phyloP scores from a whole-genome alignment of 352 stramenopile species.

The Paralagenidium karlingii region DNA sequence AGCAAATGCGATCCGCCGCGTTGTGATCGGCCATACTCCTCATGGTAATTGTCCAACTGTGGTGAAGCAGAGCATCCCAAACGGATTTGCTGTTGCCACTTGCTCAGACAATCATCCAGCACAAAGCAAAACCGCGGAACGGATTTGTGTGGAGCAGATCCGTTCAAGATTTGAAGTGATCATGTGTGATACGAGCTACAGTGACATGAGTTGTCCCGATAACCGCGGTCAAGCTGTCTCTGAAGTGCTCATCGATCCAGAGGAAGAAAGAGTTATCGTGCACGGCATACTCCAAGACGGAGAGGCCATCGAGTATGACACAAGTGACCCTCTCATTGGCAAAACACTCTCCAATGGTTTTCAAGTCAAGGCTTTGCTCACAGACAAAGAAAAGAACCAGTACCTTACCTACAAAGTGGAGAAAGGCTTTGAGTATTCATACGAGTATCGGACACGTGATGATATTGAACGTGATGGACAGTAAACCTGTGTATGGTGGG shows the following conservation, averaged over 20 bases:
- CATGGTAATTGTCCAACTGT: slow-evolving; percentile 87
- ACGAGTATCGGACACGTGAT: slow-evolving; percentile 13
- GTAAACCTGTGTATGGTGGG: slow-evolving; percentile 10
- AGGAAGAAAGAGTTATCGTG: slow-evolving; percentile 24
- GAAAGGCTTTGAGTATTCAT: slow-evolving; percentile 50
- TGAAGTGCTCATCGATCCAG: slow-evolving; percentile 55
- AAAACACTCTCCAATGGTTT: slow-evolving; percentile 30
- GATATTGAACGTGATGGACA: neutral
- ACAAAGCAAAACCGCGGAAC: too few species aligned
- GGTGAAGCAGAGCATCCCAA: slow-evolving; percentile 30
- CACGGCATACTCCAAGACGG: slow-evolving; percentile 43
- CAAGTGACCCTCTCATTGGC: slow-evolving; percentile 29
- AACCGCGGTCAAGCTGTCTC: slow-evolving; percentile 70
- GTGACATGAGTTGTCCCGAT: slow-evolving; percentile 47
- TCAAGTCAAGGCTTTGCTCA: slow-evolving; percentile 49
- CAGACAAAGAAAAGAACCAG: slow-evolving; percentile 12
- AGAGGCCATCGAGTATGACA: slow-evolving; percentile 23
- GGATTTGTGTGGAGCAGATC: too few species aligned
- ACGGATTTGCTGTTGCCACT: slow-evolving; percentile 7
- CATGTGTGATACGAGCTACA: slow-evolving; percentile 90
- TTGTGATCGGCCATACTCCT: slow-evolving; percentile 88
- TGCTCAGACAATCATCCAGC: slow-evolving; percentile 22
- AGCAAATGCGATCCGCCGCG: slow-evolving; percentile 59
- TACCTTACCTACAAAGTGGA: slow-evolving; percentile 53
- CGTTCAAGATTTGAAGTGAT: too few species aligned